phyloP scores from a whole-genome alignment of 768 basidiomycete species.

The Amanita polypyramis region DNA sequence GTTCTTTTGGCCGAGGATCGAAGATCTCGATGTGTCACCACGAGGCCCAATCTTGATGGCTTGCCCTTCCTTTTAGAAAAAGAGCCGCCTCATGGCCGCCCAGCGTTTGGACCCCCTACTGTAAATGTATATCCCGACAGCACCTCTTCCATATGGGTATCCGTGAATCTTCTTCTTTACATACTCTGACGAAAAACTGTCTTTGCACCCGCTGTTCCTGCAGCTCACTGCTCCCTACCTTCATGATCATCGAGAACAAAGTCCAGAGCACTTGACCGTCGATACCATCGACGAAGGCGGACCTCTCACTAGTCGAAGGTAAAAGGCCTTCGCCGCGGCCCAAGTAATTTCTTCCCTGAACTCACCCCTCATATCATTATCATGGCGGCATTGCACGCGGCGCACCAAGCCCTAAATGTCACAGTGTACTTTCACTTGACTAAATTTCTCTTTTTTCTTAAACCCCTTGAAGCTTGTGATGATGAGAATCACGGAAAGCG shows the following conservation, averaged over 20 bases:
- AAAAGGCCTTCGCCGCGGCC: neutral
- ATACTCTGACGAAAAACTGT: slow-evolving; percentile 4
- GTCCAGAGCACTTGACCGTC: neutral
- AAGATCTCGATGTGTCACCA: neutral
- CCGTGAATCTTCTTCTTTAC: slow-evolving; percentile 2
- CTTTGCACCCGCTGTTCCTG: slow-evolving; percentile 1
- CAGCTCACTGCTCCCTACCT: neutral
- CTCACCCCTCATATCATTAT: no score
- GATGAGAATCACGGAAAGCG: neutral
- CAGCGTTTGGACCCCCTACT: neutral
- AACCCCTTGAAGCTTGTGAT: neutral
- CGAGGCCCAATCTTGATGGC: neutral
- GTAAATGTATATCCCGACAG: neutral
- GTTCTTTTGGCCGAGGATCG: neutral
- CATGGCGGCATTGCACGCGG: neutral
- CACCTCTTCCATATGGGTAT: neutral
- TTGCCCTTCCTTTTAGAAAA: neutral
- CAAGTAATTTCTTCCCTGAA: neutral
- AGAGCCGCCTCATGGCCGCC: neutral
- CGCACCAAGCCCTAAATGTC: no score
- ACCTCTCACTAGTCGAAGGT: neutral
- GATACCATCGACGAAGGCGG: neutral
- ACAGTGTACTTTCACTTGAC: no score
- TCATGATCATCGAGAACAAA: slow-evolving; percentile 2
- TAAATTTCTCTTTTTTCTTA: neutral